These are phyloP conservation scores for Pinus tabuliformis DNA, from an alignment of 75 land plant genomes.

Conservation along the genomic window DNA sequence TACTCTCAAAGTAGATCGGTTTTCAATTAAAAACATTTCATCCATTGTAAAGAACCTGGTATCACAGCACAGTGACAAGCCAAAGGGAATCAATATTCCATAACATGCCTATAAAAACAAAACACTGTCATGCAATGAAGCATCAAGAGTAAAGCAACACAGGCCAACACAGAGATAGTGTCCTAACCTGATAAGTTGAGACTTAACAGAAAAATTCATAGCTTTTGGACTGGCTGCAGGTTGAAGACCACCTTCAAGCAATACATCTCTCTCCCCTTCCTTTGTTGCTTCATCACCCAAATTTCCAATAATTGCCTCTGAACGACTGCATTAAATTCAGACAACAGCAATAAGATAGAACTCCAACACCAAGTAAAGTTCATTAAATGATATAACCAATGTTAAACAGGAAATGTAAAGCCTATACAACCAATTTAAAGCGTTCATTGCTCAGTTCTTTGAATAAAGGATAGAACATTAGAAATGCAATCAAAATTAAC, in stretches of 20 bases:
- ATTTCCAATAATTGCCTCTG: conserved; percentile 70
- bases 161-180: background rate
- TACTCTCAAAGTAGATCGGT: conserved; percentile 68
- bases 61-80: conserved; percentile 2
- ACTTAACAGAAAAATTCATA: conserved; percentile 42
- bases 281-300: conserved; percentile 42
- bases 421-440: background rate
- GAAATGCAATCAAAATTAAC: background rate
- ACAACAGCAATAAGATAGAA: background rate
- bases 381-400: background rate
- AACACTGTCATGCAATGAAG: background rate
- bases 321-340: conserved; percentile 52
- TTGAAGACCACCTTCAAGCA: conserved; percentile 76
- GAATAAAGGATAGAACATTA: background rate
- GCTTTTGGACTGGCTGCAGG: conserved; percentile 45
- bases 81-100: background rate
- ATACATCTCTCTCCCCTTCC: conserved; percentile 62
- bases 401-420: background rate
- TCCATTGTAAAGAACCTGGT: conserved; percentile 78
- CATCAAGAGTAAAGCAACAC: conserved; percentile 1
- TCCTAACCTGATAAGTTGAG: conserved; percentile 54
- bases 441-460: background rate
- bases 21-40: conserved; percentile 76
- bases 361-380: background rate
- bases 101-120: background rate